Evolutionary conservation across 345 rosid genomes (phyloP), one percentile per base, ranked within the genome.

Genomic region (Populus deltoides): DNA sequence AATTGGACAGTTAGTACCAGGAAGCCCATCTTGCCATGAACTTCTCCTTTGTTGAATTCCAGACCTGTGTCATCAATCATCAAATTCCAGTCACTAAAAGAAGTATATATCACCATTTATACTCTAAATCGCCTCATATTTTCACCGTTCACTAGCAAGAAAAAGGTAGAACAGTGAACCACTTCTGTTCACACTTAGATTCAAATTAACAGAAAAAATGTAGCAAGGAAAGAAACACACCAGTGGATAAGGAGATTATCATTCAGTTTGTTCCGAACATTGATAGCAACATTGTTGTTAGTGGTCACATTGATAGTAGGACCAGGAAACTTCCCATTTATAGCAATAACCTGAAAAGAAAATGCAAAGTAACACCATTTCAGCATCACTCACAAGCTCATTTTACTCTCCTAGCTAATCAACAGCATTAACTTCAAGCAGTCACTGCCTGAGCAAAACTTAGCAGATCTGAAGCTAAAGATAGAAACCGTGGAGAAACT

Each of bases 1-100:
- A 53, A 97, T 97, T 27, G 98, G 99, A 84, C 98, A 97, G 71
- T 92, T 97, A 3, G 99, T 97, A 38, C 99, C 99, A 73, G 74
- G 88, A 68, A 97, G 79, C 81, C 99, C 99, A 80, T 97, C 99
- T 88, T 97, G 98, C 99, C 99, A 97, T 25, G 99, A 97, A 29
- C 92, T 92, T 74, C 97, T 91, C 82, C 99, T 89, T 75, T 93
- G 98, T 74, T 94, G 98, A 83, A 97, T 78, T 79, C 99, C 99
- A 67, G 89, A 83, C 98, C 97, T 94, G 80, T 68, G 5, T 59
- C 16, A 80, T 11, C 70, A 76, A 73, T 17, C 73, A 78, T 24
- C 71, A 75, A 63, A 39, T 74, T 67, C 25, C 55, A 66, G 7
- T 29, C 33, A 59, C 11, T 31, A 27, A 70, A 70, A 61, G 71